These are phyloP conservation scores for Coniochaeta prunicola DNA, from an alignment of 2,329 filamentous ascomycete genomes.

Conservation along the genomic window DNA sequence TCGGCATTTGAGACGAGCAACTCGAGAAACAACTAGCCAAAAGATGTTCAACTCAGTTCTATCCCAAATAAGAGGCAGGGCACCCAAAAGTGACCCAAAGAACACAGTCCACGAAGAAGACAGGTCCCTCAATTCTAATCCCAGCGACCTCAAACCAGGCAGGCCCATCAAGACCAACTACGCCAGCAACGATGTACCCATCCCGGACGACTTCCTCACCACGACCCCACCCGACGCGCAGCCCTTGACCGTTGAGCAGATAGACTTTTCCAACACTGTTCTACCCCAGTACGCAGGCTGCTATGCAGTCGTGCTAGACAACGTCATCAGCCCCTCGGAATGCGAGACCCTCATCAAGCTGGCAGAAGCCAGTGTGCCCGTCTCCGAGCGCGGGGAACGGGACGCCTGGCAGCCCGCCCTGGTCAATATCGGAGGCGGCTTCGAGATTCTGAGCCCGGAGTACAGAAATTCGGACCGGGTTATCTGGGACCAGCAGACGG, in stretches of 20 bases:
- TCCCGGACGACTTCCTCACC: slow-evolving; percentile 40
- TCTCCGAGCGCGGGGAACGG: slow-evolving; percentile 18
- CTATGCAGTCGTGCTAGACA: slow-evolving; percentile 58
- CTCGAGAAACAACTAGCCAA: neutral
- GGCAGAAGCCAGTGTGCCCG: slow-evolving; percentile 45
- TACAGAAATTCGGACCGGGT: slow-evolving; percentile 69
- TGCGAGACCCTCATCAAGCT: slow-evolving; percentile 47
- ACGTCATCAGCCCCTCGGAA: slow-evolving; percentile 55
- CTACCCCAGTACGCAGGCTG: slow-evolving; percentile 44
- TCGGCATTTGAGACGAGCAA: neutral
- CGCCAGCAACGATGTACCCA: slow-evolving; percentile 20
- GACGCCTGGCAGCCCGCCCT: slow-evolving; percentile 59
- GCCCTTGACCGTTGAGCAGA: slow-evolving; percentile 35
- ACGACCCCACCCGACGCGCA: slow-evolving; percentile 29
- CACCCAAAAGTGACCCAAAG: neutral
- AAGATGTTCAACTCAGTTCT: neutral
- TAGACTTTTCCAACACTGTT: slow-evolving; percentile 45
- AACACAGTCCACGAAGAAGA: neutral
- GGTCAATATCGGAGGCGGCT: slow-evolving; percentile 57
- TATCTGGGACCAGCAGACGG: slow-evolving; percentile 59
- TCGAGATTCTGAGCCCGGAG: slow-evolving; percentile 47
- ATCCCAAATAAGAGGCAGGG: neutral
- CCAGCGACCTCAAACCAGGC: neutral
- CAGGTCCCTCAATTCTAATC: neutral
- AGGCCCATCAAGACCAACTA: slow-evolving; percentile 22